Conservation (phyloP, 1,284 basidiomycete genomes). For the Athelia psychrophila region DNA sequence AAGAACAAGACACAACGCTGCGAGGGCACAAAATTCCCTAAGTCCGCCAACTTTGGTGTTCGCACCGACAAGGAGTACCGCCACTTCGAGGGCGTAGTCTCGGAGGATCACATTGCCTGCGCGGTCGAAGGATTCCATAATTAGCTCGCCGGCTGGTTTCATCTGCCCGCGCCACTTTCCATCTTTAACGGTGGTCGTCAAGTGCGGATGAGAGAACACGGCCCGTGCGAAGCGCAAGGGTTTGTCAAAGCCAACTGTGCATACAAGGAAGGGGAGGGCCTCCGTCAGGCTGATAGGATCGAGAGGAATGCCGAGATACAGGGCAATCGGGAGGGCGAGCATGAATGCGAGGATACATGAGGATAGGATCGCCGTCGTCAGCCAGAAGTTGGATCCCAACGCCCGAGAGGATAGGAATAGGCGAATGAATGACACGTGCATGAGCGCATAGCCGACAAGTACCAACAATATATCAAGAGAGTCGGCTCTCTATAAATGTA, state of each 20-base stretch:
- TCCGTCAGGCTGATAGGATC: conserved; percentile 94
- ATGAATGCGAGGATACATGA: conserved; percentile 89
- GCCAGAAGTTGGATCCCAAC: conserved; percentile 88
- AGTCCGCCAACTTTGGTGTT: conserved; percentile 88
- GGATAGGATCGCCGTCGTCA: conserved; percentile 82
- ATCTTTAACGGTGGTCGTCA: conserved; percentile 41
- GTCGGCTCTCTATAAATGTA: conserved; percentile 73
- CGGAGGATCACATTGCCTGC: conserved; percentile 85
- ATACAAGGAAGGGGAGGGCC: conserved; percentile 96
- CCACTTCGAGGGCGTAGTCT: conserved; percentile 92
- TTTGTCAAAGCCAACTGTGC: conserved; percentile 98
- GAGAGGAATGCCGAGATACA: conserved; percentile 82
- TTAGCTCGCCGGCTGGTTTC: conserved; percentile 81
- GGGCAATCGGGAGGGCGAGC: conserved; percentile 82
- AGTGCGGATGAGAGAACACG: conserved; percentile 86
- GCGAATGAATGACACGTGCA: conserved; percentile 95
- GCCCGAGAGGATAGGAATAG: conserved; percentile 85
- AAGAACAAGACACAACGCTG: conserved; percentile 80
- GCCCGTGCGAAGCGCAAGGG: conserved; percentile 90
- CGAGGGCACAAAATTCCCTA: conserved; percentile 93
- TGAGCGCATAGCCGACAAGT: conserved; percentile 91
- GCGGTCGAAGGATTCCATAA: conserved; percentile 78
- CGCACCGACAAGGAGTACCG: conserved; percentile 86
- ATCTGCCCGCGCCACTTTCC: conserved; percentile 45
- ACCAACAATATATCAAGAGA: conserved; percentile 96